Conservation (phyloP, 306 rosid species). For the Inga leiocalycina region DNA sequence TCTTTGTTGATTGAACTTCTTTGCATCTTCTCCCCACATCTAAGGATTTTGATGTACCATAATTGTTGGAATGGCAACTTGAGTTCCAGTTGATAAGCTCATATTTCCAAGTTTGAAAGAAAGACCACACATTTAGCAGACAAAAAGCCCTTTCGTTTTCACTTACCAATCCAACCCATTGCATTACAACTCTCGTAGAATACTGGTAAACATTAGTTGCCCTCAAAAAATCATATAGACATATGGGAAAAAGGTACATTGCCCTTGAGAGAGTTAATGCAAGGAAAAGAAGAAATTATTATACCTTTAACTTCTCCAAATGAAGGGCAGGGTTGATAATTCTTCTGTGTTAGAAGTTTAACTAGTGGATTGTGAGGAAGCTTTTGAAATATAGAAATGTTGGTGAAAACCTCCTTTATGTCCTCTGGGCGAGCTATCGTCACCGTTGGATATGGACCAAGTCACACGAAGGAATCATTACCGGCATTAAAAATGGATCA, state of each 20-base stretch:
- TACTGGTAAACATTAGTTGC: too few relatives aligned
- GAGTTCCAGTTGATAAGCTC: not conserved
- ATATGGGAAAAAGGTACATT: too few relatives aligned
- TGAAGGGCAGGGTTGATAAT: constrained; percentile 50
- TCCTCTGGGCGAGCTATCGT: constrained; percentile 36
- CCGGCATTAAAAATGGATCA: too few relatives aligned
- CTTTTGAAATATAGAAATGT: constrained; percentile 5
- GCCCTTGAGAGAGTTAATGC: too few relatives aligned
- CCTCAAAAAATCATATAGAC: too few relatives aligned
- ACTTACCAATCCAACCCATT: too few relatives aligned
- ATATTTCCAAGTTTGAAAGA: not conserved
- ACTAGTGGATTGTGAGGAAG: constrained; percentile 7
- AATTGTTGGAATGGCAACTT: not conserved
- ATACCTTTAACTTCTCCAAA: constrained; percentile 47
- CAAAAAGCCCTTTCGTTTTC: too few relatives aligned
- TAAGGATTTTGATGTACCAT: not conserved
- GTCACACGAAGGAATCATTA: constrained; percentile 38
- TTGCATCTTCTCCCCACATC: not conserved
- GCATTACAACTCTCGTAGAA: too few relatives aligned
- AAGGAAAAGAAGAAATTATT: too few relatives aligned
- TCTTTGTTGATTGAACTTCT: constrained; percentile 35
- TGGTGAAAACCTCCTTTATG: constrained; percentile 34
- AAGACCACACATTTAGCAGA: too few relatives aligned
- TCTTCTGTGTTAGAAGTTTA: constrained; percentile 28
- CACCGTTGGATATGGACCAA: constrained; percentile 42